Evolutionary conservation across 345 rosid genomes (phyloP).

Genomic region (Dovyalis caffra): DNA sequence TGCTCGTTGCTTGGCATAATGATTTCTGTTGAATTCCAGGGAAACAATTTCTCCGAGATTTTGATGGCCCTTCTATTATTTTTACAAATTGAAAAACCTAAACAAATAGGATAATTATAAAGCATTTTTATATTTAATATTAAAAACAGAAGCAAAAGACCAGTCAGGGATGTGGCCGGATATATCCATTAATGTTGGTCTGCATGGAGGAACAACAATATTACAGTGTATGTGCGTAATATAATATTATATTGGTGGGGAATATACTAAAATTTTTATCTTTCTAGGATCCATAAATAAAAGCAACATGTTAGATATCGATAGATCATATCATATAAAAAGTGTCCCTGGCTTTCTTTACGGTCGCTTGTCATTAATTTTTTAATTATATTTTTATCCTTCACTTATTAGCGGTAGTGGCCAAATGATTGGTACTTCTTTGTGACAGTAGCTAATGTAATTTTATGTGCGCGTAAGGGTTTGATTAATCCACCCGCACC

Average conservation of each 20-base stretch:
- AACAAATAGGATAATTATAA: neutral
- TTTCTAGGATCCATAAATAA: neutral
- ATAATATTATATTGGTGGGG: neutral
- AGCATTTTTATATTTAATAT: neutral
- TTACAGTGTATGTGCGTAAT: neutral
- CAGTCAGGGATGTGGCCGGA: too few relatives aligned
- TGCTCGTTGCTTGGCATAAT: neutral
- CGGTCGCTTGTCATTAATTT: neutral
- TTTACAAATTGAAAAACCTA: too few relatives aligned
- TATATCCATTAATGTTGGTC: too few relatives aligned
- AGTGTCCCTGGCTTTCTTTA: neutral
- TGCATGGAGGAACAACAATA: too few relatives aligned
- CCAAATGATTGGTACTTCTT: neutral
- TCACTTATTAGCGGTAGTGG: neutral
- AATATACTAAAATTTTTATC: neutral
- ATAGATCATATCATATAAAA: neutral
- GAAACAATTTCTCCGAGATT: neutral
- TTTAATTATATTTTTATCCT: neutral
- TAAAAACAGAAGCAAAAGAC: neutral
- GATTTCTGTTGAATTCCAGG: neutral
- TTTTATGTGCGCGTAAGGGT: too few relatives aligned
- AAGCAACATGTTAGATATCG: neutral
- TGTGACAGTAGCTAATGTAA: neutral
- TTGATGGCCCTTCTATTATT: neutral
- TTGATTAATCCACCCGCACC: too few relatives aligned